A percentile compares a stretch with the other conserved stretches of the same genome.
Conservation (phyloP, 2,329 filamentous ascomycete genomes). For the Fusarium siculi region DNA sequence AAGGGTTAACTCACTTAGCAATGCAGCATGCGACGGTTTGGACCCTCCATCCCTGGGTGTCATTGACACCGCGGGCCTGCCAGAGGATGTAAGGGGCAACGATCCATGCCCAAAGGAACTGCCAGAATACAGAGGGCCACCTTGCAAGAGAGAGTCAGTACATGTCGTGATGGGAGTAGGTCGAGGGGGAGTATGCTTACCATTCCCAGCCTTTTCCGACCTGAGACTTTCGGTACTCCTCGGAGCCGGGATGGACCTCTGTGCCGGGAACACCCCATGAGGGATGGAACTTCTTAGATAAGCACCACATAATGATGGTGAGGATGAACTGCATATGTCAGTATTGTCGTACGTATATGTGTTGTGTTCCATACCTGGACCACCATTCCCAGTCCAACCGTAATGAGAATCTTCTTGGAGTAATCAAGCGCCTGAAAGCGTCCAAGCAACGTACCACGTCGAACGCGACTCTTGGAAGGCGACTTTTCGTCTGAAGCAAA, state of each 20-base stretch:
- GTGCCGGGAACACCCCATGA: conserved; percentile 70
- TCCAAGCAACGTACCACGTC: conserved; percentile 45
- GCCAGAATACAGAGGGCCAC: conserved; percentile 73
- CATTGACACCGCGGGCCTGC: conserved; percentile 68
- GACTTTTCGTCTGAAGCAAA: conserved; percentile 38
- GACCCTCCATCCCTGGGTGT: conserved; percentile 73
- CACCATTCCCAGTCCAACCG: conserved; percentile 64
- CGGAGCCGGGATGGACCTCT: conserved; percentile 64
- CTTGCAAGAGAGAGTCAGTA: conserved; percentile 42
- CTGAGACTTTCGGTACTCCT: conserved; percentile 59
- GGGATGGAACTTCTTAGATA: conserved; percentile 73
- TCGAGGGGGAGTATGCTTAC: conserved; percentile 49
- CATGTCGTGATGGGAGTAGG: not conserved
- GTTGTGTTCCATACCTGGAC: conserved; percentile 59
- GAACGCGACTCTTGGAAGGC: conserved; percentile 19
- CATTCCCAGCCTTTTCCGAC: conserved; percentile 72
- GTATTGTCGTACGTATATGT: fast-evolving
- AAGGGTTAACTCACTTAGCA: conserved; percentile 52
- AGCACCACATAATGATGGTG: conserved; percentile 68
- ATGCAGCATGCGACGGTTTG: conserved; percentile 68
- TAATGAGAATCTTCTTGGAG: conserved; percentile 59
- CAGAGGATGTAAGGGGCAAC: conserved; percentile 71
- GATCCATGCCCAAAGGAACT: conserved; percentile 71
- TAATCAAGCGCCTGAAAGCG: conserved; percentile 56
- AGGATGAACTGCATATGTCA: conserved; percentile 60